Percentiles rank a stretch among this genome's conserved stretches.
phyloP scores from a whole-genome alignment of 2,329 filamentous ascomycete genomes.

The Cercospora zeina region DNA sequence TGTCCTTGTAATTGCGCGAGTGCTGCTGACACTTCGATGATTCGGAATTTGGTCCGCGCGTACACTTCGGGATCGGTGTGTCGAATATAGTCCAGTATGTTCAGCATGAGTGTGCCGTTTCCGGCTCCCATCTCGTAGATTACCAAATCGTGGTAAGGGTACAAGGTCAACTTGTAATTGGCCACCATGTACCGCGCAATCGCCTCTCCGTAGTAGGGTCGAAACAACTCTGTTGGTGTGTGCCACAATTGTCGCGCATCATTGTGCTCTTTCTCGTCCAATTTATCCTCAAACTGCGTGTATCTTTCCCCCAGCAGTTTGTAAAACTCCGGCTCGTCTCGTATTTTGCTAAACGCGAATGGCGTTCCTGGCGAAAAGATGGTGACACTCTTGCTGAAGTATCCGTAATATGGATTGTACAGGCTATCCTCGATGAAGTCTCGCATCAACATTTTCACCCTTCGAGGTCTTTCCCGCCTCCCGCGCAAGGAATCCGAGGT shows the following conservation, averaged over 20 bases:
- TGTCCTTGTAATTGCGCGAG: conserved; percentile 76
- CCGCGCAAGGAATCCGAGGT: conserved; percentile 75
- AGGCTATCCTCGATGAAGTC: conserved; percentile 89
- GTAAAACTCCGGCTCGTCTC: conserved; percentile 85
- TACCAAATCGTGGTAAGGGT: conserved; percentile 93
- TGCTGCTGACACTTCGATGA: conserved; percentile 89
- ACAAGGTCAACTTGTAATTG: conserved; percentile 92
- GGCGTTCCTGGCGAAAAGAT: conserved; percentile 88
- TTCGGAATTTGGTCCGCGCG: conserved; percentile 85
- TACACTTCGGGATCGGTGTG: conserved; percentile 88
- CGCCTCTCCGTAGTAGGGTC: conserved; percentile 94
- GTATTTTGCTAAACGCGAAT: conserved; percentile 79
- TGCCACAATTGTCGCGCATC: conserved; percentile 93
- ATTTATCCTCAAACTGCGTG: conserved; percentile 81
- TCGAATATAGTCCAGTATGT: conserved; percentile 95
- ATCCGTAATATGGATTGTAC: conserved; percentile 39
- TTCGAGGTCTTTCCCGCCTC: conserved; percentile 72
- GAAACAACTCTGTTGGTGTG: conserved; percentile 94
- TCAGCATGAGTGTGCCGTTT: conserved; percentile 96
- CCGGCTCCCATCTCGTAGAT: conserved; percentile 99
- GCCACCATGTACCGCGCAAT: conserved; percentile 93
- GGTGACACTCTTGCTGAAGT: conserved; percentile 41
- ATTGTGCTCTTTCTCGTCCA: conserved; percentile 72
- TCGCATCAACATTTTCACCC: conserved; percentile 94
- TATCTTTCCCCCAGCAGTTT: conserved; percentile 74